These are phyloP conservation scores for Ilyonectria mors-panacis DNA, from an alignment of 2,329 filamentous ascomycete genomes.

Conservation along the genomic window DNA sequence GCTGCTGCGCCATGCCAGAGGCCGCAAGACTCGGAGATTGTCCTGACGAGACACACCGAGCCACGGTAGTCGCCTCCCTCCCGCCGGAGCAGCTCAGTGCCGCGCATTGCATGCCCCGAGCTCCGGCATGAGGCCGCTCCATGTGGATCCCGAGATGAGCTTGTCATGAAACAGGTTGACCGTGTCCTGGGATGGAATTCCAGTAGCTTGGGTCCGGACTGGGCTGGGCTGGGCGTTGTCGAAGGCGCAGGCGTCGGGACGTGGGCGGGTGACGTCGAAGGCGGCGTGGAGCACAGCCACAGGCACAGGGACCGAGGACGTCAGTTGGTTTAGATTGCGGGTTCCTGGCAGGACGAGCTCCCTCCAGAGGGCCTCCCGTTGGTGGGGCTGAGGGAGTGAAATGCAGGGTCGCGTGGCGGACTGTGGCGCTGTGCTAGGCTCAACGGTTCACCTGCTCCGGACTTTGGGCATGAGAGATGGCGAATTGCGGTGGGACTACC, in stretches of 20 bases:
- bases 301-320: neutral
- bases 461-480: neutral
- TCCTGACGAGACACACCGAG: conserved; percentile 8
- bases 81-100: neutral
- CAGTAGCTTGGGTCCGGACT: conserved; percentile 4
- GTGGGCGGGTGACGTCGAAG: conserved; percentile 13
- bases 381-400: conserved; percentile 4
- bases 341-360: conserved; percentile 9
- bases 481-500: neutral
- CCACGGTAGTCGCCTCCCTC: conserved; percentile 4
- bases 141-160: neutral
- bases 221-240: neutral
- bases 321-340: neutral
- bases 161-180: neutral
- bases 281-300: conserved; percentile 27
- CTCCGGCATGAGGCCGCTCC: neutral
- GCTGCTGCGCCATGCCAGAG: conserved; percentile 27
- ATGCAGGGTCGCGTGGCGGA: conserved; percentile 17
- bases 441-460: neutral
- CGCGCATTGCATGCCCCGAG: neutral
- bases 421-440: conserved; percentile 11
- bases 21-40: conserved; percentile 22
- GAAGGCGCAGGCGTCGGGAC: conserved; percentile 19
- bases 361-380: conserved; percentile 22
- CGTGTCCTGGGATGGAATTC: conserved; percentile 8